phyloP scores from a whole-genome alignment of 2,329 filamentous ascomycete genomes.

The Truncatella angustata region DNA sequence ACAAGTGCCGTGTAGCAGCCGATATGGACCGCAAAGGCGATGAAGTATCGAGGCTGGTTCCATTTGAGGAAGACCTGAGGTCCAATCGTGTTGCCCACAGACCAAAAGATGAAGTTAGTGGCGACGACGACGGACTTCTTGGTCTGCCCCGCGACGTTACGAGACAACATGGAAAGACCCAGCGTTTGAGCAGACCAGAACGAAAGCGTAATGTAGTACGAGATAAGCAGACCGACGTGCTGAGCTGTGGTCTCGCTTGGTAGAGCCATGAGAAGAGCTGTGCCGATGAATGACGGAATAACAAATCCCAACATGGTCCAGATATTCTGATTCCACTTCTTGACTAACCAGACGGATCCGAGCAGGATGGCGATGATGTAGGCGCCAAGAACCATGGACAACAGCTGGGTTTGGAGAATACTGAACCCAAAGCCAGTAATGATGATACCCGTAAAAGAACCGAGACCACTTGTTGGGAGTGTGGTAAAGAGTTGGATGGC shows the following conservation, averaged over 20 bases:
- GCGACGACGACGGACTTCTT: constrained; percentile 70
- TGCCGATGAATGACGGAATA: constrained; percentile 69
- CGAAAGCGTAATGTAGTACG: constrained; percentile 73
- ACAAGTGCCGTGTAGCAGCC: constrained; percentile 65
- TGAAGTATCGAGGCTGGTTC: constrained; percentile 65
- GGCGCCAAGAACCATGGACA: constrained; percentile 72
- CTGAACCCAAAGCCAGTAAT: constrained; percentile 67
- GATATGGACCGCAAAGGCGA: constrained; percentile 67
- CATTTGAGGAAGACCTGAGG: constrained; percentile 62
- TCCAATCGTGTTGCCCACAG: constrained; percentile 28
- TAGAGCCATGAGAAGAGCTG: constrained; percentile 70
- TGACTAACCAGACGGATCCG: constrained; percentile 64
- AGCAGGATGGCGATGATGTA: constrained; percentile 72
- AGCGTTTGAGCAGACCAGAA: constrained; percentile 76
- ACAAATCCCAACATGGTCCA: constrained; percentile 65
- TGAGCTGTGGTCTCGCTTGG: constrained; percentile 54
- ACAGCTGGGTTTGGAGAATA: constrained; percentile 65
- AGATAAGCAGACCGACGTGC: constrained; percentile 66
- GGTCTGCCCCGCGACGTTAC: constrained; percentile 71
- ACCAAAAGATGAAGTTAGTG: constrained; percentile 70
- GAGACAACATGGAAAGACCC: constrained; percentile 63
- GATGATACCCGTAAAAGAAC: constrained; percentile 72
- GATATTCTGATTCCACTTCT: constrained; percentile 67
- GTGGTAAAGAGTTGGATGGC: constrained; percentile 70
- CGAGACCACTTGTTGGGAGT: constrained; percentile 69